Conservation (phyloP, 768 basidiomycete species). For the Sporobolomyces roseus region DNA sequence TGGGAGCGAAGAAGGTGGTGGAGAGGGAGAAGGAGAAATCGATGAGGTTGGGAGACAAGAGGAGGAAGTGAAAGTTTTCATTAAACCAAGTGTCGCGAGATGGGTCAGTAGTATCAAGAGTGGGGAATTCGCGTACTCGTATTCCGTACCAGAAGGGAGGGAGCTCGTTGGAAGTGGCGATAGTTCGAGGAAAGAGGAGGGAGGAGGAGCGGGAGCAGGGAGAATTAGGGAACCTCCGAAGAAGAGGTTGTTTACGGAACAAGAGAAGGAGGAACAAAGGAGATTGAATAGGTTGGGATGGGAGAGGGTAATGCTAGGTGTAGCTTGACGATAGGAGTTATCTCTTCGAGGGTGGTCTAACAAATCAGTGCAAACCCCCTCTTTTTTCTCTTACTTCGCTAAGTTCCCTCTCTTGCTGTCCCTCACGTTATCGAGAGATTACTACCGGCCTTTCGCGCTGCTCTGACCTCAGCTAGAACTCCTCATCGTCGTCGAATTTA, state of each 20-base stretch:
- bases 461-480: no score
- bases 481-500: no score
- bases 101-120: conserved; percentile 21
- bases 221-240: conserved; percentile 5
- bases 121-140: neutral
- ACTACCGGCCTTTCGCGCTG: no score
- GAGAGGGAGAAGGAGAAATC: neutral
- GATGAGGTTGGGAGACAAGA: neutral
- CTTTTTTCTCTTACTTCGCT: no score
- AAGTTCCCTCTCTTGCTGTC: no score
- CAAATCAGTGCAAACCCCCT: no score
- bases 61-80: neutral
- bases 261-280: conserved; percentile 12
- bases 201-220: neutral
- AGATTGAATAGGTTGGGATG: conserved; percentile 20
- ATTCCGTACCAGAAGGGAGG: conserved; percentile 5
- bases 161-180: neutral
- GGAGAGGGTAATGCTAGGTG: conserved; percentile 25
- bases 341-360: no score
- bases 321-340: neutral
- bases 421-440: no score
- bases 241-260: conserved; percentile 6
- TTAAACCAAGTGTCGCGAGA: conserved; percentile 23
- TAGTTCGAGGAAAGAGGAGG: neutral
- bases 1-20: neutral